Conservation (phyloP, 2,329 filamentous ascomycete genomes). For the Ophiostoma australiae region DNA sequence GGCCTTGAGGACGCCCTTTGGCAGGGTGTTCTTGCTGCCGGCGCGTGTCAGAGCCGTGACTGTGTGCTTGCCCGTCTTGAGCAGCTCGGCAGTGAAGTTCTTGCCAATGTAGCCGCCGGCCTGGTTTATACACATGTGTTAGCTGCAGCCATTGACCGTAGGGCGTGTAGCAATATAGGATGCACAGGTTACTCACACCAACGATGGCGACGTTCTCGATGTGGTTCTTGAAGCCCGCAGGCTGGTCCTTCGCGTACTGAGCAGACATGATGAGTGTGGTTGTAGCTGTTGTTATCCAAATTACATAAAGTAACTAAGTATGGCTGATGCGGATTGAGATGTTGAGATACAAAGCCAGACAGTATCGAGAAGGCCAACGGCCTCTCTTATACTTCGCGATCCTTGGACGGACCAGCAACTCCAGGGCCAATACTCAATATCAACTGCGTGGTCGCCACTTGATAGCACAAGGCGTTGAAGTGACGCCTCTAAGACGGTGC, state of each 20-base stretch:
- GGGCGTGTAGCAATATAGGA: too few species aligned
- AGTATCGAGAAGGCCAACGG: neutral
- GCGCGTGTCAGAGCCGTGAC: slow-evolving; percentile 48
- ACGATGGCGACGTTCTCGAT: slow-evolving; percentile 31
- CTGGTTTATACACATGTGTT: slow-evolving; percentile 22
- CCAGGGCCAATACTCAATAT: neutral
- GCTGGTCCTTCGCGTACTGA: slow-evolving; percentile 32
- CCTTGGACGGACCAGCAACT: neutral
- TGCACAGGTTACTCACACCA: slow-evolving; percentile 27
- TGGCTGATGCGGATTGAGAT: neutral
- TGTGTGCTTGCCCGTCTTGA: slow-evolving; percentile 39
- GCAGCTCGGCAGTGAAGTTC: slow-evolving; percentile 26
- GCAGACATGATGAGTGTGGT: slow-evolving; percentile 1
- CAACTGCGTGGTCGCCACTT: neutral
- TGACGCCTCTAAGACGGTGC: neutral
- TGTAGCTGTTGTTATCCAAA: neutral
- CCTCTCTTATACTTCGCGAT: neutral
- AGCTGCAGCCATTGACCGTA: neutral
- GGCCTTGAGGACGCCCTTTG: slow-evolving; percentile 37
- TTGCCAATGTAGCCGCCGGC: slow-evolving; percentile 30
- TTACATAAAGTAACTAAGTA: too few species aligned
- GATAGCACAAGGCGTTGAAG: neutral
- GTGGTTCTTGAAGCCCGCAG: slow-evolving; percentile 31
- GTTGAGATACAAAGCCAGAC: neutral
- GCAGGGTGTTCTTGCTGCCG: slow-evolving; percentile 40